Conservation (phyloP, 1,284 basidiomycete species). For the Ceratobasidium sp. region DNA sequence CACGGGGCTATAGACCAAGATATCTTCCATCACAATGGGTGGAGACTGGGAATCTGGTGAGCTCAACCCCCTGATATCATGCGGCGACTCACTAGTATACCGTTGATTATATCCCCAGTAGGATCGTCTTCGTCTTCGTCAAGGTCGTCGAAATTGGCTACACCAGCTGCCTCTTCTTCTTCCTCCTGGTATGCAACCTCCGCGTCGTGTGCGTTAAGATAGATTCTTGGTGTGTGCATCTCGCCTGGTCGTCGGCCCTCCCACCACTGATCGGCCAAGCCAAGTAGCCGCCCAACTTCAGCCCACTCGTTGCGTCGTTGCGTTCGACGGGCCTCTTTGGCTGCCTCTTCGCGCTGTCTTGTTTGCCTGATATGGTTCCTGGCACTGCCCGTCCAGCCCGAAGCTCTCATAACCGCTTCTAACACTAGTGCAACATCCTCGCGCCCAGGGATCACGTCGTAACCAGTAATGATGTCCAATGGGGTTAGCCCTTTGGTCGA, state of each 20-base stretch:
- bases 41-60: constrained; percentile 57
- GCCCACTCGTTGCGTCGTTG: constrained; percentile 62
- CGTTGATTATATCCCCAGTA: constrained; percentile 55
- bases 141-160: constrained; percentile 53
- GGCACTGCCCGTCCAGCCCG: constrained; percentile 70
- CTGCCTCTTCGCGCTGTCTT: constrained; percentile 63
- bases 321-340: constrained; percentile 62
- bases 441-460: constrained; percentile 76
- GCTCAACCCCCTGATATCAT: constrained; percentile 38
- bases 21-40: constrained; percentile 19
- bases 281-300: constrained; percentile 63
- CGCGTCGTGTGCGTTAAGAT: constrained; percentile 37
- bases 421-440: constrained; percentile 80
- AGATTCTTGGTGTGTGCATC: constrained; percentile 21
- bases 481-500: constrained; percentile 81
- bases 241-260: constrained; percentile 49
- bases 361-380: constrained; percentile 62
- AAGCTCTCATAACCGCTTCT: constrained; percentile 79
- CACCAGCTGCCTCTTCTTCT: constrained; percentile 49
- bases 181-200: constrained; percentile 46
- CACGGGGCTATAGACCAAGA: constrained; percentile 48
- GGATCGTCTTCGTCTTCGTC: constrained; percentile 59
- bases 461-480: constrained; percentile 82
- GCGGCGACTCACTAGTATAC: constrained; percentile 51
- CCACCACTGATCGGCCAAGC: constrained; percentile 71